Evolutionary conservation across 768 basidiomycete genomes (phyloP).

Genomic region (Collybia nuda): DNA sequence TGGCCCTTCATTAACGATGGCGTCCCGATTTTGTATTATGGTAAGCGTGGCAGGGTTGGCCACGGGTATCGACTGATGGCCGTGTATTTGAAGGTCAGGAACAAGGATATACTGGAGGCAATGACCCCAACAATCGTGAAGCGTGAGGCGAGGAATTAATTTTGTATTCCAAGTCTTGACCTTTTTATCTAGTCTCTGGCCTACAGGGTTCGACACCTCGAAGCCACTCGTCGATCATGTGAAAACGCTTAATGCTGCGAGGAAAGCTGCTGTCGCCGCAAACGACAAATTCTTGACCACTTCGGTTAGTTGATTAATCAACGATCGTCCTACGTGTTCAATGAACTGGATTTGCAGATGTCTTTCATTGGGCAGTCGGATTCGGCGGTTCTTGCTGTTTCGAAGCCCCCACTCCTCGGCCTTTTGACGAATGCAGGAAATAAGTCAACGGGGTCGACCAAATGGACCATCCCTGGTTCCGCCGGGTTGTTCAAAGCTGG

Average conservation of each 20-base stretch:
- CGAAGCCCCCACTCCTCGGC: conserved; percentile 55
- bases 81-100: conserved; percentile 42
- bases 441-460: conserved; percentile 24
- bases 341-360: conserved; percentile 29
- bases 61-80: not conserved
- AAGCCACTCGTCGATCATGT: conserved; percentile 49
- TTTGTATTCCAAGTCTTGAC: not conserved
- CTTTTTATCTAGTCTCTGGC: conserved; percentile 50
- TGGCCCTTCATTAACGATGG: conserved; percentile 69
- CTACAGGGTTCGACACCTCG: conserved; percentile 48
- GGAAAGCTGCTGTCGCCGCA: conserved; percentile 46
- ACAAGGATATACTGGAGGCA: conserved; percentile 57
- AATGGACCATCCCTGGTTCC: conserved; percentile 40
- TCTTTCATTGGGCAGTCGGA: conserved; percentile 41
- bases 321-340: not conserved
- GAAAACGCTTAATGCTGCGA: conserved; percentile 48
- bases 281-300: conserved; percentile 46
- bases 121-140: conserved; percentile 66
- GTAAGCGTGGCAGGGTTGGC: conserved; percentile 19
- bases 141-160: conserved; percentile 29
- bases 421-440: conserved; percentile 56
- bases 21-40: conserved; percentile 71
- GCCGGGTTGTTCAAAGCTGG: conserved; percentile 35
- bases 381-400: conserved; percentile 42
- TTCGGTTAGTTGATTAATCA: conserved; percentile 30